Evolutionary conservation across 768 basidiomycete genomes (phyloP).

Genomic region (Mycena amicta): DNA sequence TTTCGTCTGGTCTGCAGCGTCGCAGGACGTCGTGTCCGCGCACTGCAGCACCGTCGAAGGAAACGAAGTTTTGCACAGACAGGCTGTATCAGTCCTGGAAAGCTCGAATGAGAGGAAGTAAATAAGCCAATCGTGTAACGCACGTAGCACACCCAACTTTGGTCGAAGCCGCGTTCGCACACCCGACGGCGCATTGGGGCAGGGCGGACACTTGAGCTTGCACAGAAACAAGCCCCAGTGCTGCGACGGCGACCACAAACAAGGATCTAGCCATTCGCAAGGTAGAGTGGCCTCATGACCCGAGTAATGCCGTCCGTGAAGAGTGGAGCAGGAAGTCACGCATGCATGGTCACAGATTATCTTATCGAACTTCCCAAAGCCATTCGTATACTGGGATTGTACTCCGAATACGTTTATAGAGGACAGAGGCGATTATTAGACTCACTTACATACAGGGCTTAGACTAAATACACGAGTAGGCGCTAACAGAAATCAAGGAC

Average conservation of each 20-base stretch:
- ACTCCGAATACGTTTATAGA: no score
- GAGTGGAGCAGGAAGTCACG: neutral
- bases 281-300: neutral
- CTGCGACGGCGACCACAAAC: neutral
- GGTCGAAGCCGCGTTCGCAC: slow-evolving; percentile 6
- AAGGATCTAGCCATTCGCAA: neutral
- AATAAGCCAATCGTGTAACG: neutral
- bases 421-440: no score
- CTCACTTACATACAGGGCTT: no score
- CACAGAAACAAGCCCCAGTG: neutral
- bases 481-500: no score
- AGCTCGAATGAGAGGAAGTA: neutral
- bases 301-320: neutral
- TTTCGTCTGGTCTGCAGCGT: neutral
- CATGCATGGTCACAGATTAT: neutral
- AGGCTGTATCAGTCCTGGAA: slow-evolving; percentile 8
- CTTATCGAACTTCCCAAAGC: neutral
- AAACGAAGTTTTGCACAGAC: slow-evolving; percentile 18
- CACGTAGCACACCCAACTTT: slow-evolving; percentile 8
- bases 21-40: slow-evolving; percentile 9
- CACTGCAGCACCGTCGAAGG: slow-evolving; percentile 14
- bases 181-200: slow-evolving; percentile 12
- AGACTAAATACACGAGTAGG: no score
- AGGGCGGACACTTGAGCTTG: slow-evolving; percentile 7
- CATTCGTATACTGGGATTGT: no score